Evolutionary conservation across 768 basidiomycete species (phyloP).

Genomic region (Hirschioporus abietinus): DNA sequence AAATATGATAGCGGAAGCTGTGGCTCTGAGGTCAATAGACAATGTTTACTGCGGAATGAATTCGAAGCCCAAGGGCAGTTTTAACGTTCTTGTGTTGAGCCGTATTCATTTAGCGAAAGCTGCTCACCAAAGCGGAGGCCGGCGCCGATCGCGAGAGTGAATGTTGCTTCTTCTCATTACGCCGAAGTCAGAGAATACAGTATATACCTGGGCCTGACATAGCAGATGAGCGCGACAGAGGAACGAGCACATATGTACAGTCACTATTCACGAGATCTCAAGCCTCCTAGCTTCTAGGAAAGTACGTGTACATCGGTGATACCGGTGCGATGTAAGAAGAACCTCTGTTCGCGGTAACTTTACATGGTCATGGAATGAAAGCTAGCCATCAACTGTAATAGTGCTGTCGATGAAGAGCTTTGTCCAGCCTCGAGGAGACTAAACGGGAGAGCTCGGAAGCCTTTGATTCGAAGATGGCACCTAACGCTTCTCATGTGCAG

Average conservation of each 20-base stretch:
- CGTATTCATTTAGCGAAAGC: not conserved
- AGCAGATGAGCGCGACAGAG: not conserved
- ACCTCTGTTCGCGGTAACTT: not conserved
- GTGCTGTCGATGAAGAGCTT: not conserved
- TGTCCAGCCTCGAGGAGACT: not conserved
- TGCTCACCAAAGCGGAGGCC: not conserved
- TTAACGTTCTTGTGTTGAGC: not conserved
- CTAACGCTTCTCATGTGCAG: not conserved
- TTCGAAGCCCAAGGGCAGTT: not conserved
- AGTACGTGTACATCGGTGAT: not conserved
- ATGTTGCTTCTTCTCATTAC: not conserved
- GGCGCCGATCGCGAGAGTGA: not conserved
- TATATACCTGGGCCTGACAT: not conserved
- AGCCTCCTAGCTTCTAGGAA: not conserved
- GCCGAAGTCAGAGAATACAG: not conserved
- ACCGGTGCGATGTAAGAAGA: not conserved
- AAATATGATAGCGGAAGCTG: not conserved
- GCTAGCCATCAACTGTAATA: not conserved
- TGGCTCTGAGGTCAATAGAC: not conserved
- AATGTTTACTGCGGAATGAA: not conserved
- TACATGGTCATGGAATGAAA: not conserved
- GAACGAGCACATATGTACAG: not conserved
- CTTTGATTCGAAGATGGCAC: not conserved
- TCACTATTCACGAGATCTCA: too few species aligned
- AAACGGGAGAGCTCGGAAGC: not conserved